Percentiles rank a stretch among this genome's conserved stretches.
Conservation (phyloP, 768 basidiomycete species). For the Panus rudis region DNA sequence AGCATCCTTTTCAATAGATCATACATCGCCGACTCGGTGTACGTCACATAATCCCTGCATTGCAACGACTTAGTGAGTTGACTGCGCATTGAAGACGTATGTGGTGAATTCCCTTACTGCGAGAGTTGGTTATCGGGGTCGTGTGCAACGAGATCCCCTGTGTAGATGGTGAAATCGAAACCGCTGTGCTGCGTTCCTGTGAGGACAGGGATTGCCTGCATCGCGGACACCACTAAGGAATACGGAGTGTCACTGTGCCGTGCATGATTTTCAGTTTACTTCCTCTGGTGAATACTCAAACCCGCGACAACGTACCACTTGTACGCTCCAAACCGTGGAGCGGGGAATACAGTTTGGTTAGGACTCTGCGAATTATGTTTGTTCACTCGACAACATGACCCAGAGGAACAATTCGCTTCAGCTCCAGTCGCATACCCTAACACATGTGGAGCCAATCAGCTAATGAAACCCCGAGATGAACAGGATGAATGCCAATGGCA, state of each 20-base stretch:
- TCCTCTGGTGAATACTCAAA: not conserved
- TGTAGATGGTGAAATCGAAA: slow-evolving; percentile 62
- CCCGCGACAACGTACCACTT: slow-evolving; percentile 34
- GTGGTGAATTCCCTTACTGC: slow-evolving; percentile 35
- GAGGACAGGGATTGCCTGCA: slow-evolving; percentile 62
- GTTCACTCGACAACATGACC: slow-evolving; percentile 58
- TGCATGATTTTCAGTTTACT: not conserved
- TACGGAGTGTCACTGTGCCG: slow-evolving; percentile 51
- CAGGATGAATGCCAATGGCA: not conserved
- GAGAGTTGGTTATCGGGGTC: slow-evolving; percentile 60
- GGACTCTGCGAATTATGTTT: slow-evolving; percentile 44
- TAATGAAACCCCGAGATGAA: not conserved
- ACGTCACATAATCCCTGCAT: slow-evolving; percentile 48
- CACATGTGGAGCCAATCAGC: slow-evolving; percentile 1
- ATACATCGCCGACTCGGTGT: slow-evolving; percentile 59
- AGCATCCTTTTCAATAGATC: slow-evolving; percentile 59
- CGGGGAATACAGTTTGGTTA: slow-evolving; percentile 43
- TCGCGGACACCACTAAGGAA: slow-evolving; percentile 49
- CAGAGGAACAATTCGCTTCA: slow-evolving; percentile 66
- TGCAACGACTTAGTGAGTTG: not conserved
- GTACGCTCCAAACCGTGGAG: slow-evolving; percentile 64
- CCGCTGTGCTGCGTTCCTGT: slow-evolving; percentile 53
- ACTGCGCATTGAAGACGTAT: not conserved
- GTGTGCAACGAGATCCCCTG: slow-evolving; percentile 71
- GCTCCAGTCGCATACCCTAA: slow-evolving; percentile 62